A percentile compares a stretch with the other conserved stretches of the same genome.
phyloP scores from a whole-genome alignment of 768 basidiomycete genomes.

The Tylopilus cervinicoccineus region DNA sequence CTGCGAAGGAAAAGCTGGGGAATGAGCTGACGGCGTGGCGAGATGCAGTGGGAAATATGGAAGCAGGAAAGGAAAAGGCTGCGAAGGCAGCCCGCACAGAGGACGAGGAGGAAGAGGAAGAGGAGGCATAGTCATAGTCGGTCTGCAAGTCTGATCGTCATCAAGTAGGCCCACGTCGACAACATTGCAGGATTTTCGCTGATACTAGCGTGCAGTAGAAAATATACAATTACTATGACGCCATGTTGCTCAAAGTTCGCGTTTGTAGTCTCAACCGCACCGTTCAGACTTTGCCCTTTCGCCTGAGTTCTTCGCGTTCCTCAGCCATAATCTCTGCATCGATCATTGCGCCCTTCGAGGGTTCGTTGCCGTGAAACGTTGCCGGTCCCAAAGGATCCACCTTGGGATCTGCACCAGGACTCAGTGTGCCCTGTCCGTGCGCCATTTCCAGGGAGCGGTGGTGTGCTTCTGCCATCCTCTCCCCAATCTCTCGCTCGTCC shows the following conservation, averaged over 20 bases:
- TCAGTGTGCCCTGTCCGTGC: slow-evolving; percentile 28
- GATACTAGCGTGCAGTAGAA: neutral
- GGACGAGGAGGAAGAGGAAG: slow-evolving; percentile 45
- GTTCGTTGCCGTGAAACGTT: slow-evolving; percentile 51
- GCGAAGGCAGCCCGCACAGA: slow-evolving; percentile 41
- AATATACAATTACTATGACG: neutral
- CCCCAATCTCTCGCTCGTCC: slow-evolving; percentile 41
- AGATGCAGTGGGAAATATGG: slow-evolving; percentile 64
- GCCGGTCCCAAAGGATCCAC: slow-evolving; percentile 49
- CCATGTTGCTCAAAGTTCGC: neutral
- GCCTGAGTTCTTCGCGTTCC: slow-evolving; percentile 44
- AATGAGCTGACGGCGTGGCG: slow-evolving; percentile 72
- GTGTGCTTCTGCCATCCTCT: slow-evolving; percentile 34
- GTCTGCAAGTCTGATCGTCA: neutral
- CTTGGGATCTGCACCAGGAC: slow-evolving; percentile 28
- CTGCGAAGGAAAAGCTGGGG: slow-evolving; percentile 54
- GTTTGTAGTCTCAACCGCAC: neutral
- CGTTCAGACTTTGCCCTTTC: slow-evolving; percentile 38
- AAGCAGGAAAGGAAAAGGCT: slow-evolving; percentile 55
- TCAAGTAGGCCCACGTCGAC: neutral
- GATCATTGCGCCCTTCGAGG: slow-evolving; percentile 54
- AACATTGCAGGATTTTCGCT: neutral
- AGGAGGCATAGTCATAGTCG: slow-evolving; percentile 7
- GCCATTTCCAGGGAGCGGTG: slow-evolving; percentile 26
- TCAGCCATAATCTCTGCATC: slow-evolving; percentile 53